phyloP scores from a whole-genome alignment of 2,329 filamentous ascomycete species.

The Aspergillus sojae region DNA sequence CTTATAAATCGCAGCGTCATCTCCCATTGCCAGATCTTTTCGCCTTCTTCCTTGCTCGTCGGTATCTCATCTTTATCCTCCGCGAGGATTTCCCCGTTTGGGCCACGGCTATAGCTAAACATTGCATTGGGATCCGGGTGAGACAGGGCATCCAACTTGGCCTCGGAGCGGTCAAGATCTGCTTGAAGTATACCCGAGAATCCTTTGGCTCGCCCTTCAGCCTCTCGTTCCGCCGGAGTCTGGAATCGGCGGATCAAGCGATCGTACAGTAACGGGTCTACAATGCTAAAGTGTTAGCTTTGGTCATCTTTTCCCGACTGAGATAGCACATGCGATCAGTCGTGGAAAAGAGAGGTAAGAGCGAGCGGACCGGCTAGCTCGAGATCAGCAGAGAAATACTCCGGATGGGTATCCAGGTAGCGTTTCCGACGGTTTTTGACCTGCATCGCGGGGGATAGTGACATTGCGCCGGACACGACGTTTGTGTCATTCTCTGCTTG shows the following conservation, averaged over 20 bases:
- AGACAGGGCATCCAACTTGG: constrained; percentile 67
- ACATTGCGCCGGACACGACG: constrained; percentile 20
- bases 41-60: constrained; percentile 66
- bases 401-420: constrained; percentile 71
- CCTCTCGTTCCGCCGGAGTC: constrained; percentile 70
- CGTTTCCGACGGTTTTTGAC: constrained; percentile 76
- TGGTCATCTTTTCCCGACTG: constrained; percentile 12
- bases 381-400: constrained; percentile 68
- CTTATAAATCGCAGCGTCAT: constrained; percentile 74
- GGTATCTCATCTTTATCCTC: constrained; percentile 62
- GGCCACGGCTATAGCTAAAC: constrained; percentile 54
- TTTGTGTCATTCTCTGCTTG: constrained; percentile 13
- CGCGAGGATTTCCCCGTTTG: constrained; percentile 58
- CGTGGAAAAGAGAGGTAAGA: constrained; percentile 29
- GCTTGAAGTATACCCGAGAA: constrained; percentile 79
- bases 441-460: constrained; percentile 49
- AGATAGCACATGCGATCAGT: constrained; percentile 20
- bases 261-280: constrained; percentile 81
- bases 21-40: constrained; percentile 69
- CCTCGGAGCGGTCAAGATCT: constrained; percentile 75
- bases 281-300: constrained; percentile 32
- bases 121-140: constrained; percentile 55
- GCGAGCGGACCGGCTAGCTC: constrained; percentile 61
- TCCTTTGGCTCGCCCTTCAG: constrained; percentile 72
- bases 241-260: constrained; percentile 77